Evolutionary conservation across 2,329 filamentous ascomycete genomes (phyloP).

Genomic region (Xylaria sp.): DNA sequence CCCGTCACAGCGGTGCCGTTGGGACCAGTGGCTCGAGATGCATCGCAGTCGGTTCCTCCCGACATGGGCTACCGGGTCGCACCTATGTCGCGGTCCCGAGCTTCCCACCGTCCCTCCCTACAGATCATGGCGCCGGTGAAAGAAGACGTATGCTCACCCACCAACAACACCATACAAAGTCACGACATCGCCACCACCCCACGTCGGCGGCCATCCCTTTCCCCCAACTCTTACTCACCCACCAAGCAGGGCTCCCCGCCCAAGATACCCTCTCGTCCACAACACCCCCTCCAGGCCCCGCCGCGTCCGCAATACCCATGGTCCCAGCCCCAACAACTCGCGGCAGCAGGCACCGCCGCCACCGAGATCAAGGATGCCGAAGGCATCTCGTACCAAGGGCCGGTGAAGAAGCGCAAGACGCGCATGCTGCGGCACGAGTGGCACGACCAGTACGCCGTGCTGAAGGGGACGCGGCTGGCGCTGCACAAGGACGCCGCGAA

Average conservation of each 20-base stretch:
- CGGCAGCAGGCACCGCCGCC: constrained; percentile 43
- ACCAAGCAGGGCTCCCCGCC: constrained; percentile 44
- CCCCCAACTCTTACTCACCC: constrained; percentile 47
- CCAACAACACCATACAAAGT: constrained; percentile 43
- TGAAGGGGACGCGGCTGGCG: constrained; percentile 77
- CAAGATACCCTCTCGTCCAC: constrained; percentile 48
- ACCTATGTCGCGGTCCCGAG: constrained; percentile 56
- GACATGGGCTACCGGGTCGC: constrained; percentile 81
- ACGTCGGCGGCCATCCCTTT: constrained; percentile 51
- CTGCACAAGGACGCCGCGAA: constrained; percentile 73
- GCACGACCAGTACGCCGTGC: constrained; percentile 90
- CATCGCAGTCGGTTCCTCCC: constrained; percentile 90
- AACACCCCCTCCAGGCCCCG: constrained; percentile 59
- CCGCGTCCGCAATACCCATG: constrained; percentile 67
- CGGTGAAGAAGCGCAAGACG: constrained; percentile 94
- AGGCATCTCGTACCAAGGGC: constrained; percentile 78
- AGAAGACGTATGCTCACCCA: constrained; percentile 65
- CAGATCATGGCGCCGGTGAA: constrained; percentile 74
- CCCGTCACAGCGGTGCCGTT: constrained; percentile 78
- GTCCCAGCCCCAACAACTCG: constrained; percentile 56
- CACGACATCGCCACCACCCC: constrained; percentile 45
- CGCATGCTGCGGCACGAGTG: constrained; percentile 91
- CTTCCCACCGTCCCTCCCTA: constrained; percentile 75
- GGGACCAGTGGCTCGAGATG: constrained; percentile 79
- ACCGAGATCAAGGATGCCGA: constrained; percentile 53